Percentiles rank a stretch among this genome's conserved stretches.
phyloP scores from a whole-genome alignment of 768 basidiomycete genomes.

The Agaricus subrufescens region DNA sequence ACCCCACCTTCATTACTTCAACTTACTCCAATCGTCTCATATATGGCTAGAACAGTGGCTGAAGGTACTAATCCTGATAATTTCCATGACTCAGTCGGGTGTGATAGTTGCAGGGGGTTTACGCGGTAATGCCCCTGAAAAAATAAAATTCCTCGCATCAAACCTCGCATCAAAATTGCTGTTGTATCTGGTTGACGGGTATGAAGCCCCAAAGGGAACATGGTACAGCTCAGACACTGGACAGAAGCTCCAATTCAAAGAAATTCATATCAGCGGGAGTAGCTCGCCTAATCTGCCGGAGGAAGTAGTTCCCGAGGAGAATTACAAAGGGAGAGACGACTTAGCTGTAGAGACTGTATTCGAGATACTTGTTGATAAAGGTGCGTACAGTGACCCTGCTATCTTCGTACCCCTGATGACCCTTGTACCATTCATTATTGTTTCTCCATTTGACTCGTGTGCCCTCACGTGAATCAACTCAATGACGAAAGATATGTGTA shows the following conservation, averaged over 20 bases:
- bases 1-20: too few relatives aligned
- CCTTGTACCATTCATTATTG: too few relatives aligned
- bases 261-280: constrained; percentile 25
- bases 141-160: constrained; percentile 29
- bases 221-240: constrained; percentile 36
- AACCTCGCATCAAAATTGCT: constrained; percentile 26
- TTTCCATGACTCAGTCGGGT: too few relatives aligned
- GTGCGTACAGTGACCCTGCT: constrained; percentile 16
- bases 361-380: constrained; percentile 34
- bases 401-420: not conserved
- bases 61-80: too few relatives aligned
- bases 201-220: constrained; percentile 14
- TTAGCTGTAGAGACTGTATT: constrained; percentile 28
- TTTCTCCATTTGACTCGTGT: too few relatives aligned
- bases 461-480: too few relatives aligned
- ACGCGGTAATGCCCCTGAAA: not conserved
- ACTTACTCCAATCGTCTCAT: too few relatives aligned
- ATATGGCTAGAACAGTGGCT: too few relatives aligned
- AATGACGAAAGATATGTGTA: constrained; percentile 47
- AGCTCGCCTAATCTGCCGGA: too few relatives aligned
- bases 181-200: constrained; percentile 29
- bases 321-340: constrained; percentile 4
- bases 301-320: not conserved
- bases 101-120: too few relatives aligned
- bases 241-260: constrained; percentile 27